These are phyloP conservation scores for Tuber umbilicatum DNA, from an alignment of 495 filamentous ascomycete genomes.

Conservation along the genomic window DNA sequence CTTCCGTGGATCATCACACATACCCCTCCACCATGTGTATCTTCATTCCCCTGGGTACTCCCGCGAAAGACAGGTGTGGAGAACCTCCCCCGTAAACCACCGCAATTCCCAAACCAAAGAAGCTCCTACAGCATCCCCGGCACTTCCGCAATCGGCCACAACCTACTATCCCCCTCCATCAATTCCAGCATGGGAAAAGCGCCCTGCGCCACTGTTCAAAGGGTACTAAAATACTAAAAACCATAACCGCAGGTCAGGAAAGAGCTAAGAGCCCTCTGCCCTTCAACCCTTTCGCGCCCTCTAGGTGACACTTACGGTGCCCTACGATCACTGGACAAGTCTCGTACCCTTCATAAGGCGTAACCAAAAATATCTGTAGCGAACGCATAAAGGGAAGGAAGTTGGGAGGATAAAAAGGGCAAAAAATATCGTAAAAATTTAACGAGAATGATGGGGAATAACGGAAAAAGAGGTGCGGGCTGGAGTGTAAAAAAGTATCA, in stretches of 20 bases:
- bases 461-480: neutral
- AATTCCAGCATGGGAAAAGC: neutral
- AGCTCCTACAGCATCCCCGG: no score
- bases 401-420: neutral
- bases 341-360: neutral
- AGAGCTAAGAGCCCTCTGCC: neutral
- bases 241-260: neutral
- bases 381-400: neutral
- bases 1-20: no score
- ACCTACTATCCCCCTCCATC: no score
- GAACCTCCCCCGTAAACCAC: no score
- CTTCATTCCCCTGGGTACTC: no score
- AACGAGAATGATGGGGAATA: neutral
- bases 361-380: neutral
- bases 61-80: no score
- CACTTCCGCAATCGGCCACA: no score
- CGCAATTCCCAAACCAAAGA: no score
- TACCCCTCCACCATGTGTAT: no score
- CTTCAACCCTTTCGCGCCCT: neutral
- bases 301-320: neutral
- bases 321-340: neutral
- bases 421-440: neutral
- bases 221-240: neutral
- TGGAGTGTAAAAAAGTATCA: neutral
- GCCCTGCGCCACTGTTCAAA: fast-evolving